Conservation (phyloP, 202 grass and related monocot species). For the Dendrocalamus latiflorus region DNA sequence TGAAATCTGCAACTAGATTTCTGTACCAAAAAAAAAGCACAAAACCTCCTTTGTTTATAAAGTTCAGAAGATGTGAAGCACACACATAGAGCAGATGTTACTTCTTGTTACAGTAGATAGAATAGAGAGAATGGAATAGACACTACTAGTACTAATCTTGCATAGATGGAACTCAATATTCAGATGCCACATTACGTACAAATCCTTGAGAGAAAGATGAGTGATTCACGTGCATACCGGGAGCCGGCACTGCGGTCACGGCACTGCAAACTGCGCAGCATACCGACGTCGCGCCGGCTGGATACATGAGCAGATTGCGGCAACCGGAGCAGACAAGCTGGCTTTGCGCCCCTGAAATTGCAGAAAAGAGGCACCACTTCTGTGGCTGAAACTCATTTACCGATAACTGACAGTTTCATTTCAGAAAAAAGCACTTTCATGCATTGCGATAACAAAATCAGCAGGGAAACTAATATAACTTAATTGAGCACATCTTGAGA, state of each 20-base stretch:
- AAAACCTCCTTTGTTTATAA: not conserved
- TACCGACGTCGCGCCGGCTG: conserved; percentile 83
- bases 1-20: not conserved
- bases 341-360: conserved; percentile 70
- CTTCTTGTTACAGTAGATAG: not conserved
- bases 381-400: not conserved
- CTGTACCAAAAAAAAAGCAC: not conserved
- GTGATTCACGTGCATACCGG: conserved; percentile 46
- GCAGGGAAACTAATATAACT: not conserved
- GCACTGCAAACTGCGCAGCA: conserved; percentile 96
- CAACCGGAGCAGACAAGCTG: conserved; percentile 96
- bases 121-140: not conserved
- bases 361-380: conserved; percentile 1
- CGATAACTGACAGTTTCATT: not conserved
- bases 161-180: not conserved
- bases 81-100: not conserved
- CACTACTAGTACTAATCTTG: not conserved
- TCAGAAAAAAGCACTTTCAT: not conserved
- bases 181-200: conserved; percentile 5
- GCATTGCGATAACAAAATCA: conserved; percentile 17
- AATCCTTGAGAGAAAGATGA: conserved; percentile 14
- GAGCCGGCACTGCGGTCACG: conserved; percentile 76
- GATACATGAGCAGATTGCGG: conserved; percentile 95
- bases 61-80: conserved; percentile 5
- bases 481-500: not conserved